Conservation (phyloP, 805 yeast genomes). For the Monosporozyma siamensis region DNA sequence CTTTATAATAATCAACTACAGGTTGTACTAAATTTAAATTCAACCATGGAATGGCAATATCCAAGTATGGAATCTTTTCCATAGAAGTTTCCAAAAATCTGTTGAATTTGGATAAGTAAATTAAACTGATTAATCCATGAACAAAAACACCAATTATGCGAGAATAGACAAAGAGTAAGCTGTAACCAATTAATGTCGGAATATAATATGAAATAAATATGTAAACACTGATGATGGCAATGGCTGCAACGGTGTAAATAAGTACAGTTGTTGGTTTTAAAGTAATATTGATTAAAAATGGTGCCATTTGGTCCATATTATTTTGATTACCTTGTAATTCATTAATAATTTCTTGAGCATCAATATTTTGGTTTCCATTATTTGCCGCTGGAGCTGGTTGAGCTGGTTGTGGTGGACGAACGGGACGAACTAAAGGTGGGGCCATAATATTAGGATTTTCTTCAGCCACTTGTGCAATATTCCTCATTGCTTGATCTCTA, state of each 20-base stretch:
- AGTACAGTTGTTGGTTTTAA: conserved; percentile 16
- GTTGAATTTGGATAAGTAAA: conserved; percentile 4
- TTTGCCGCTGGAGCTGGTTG: conserved; percentile 5
- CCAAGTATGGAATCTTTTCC: conserved; percentile 5
- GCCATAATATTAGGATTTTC: conserved; percentile 2
- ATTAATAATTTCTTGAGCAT: conserved; percentile 1
- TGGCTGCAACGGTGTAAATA: conserved; percentile 23
- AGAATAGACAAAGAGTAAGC: conserved; percentile 15
- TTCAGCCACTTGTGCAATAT: not conserved
- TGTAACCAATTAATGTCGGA: conserved; percentile 40
- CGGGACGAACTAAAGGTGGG: conserved; percentile 1
- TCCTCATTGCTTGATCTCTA: conserved; percentile 11
- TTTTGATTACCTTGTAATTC: conserved; percentile 6
- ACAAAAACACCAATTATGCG: conserved; percentile 8
- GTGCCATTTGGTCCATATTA: conserved; percentile 14
- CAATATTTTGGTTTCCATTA: conserved; percentile 1
- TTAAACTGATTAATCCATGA: conserved; percentile 12
- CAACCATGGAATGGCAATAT: conserved; percentile 11
- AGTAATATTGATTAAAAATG: conserved; percentile 22
- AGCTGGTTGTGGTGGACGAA: conserved; percentile 10
- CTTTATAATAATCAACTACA: conserved; percentile 11
- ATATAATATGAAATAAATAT: conserved; percentile 37
- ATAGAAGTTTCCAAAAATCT: not conserved
- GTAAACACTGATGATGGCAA: conserved; percentile 28
- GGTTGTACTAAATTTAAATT: conserved; percentile 5